Evolutionary conservation across 2,329 filamentous ascomycete genomes (phyloP).

Genomic region (Fusarium subtropicale): DNA sequence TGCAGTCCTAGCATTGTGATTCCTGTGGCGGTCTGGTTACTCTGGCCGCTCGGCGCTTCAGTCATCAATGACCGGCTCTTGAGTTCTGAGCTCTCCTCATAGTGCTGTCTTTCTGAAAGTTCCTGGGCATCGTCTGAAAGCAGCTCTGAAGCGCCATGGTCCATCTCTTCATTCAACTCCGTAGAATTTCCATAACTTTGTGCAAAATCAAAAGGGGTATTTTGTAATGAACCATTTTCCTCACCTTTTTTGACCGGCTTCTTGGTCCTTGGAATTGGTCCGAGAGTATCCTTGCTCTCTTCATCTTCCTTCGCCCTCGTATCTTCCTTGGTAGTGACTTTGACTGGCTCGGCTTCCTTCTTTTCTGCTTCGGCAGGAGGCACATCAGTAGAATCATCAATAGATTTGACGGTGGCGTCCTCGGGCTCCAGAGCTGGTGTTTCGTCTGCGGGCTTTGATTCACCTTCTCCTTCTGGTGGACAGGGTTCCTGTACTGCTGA

Average conservation of each 20-base stretch:
- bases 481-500: conserved; percentile 28
- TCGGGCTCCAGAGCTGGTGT: conserved; percentile 32
- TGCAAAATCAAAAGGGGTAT: conserved; percentile 54
- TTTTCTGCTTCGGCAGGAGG: conserved; percentile 38
- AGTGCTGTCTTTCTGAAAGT: conserved; percentile 33
- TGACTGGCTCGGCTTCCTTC: conserved; percentile 26
- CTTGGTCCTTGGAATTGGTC: conserved; percentile 53
- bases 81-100: conserved; percentile 45
- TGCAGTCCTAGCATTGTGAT: conserved; percentile 41
- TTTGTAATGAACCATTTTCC: conserved; percentile 53
- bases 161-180: conserved; percentile 44
- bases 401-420: conserved; percentile 25
- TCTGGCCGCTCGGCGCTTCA: conserved; percentile 25
- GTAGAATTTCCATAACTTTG: conserved; percentile 48
- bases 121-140: conserved; percentile 45
- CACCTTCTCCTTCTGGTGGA: conserved; percentile 28
- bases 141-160: conserved; percentile 47
- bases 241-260: conserved; percentile 59
- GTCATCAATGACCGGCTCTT: conserved; percentile 25
- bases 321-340: conserved; percentile 24
- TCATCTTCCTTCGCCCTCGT: conserved; percentile 47
- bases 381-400: conserved; percentile 33
- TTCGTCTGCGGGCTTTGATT: conserved; percentile 34
- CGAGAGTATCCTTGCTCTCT: conserved; percentile 56
- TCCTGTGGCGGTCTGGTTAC: conserved; percentile 31